Evolutionary conservation across 768 basidiomycete species (phyloP), one percentile per base, ranked within the genome.

Genomic region (Boletus sp.): DNA sequence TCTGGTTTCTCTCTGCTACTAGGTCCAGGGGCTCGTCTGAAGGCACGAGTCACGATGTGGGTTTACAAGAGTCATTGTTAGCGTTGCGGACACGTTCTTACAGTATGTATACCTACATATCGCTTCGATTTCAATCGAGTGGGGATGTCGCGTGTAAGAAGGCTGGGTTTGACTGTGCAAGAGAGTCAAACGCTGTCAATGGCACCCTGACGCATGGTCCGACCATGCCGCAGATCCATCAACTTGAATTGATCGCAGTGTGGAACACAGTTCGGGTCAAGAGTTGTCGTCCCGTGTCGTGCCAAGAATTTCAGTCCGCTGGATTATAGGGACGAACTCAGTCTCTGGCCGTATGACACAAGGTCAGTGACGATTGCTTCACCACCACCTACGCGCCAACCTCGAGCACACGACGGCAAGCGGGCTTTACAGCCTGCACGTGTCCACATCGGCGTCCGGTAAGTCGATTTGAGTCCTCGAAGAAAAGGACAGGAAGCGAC

Each of bases 211-310:
- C 33, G 49, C 53, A 44, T 41, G 20, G 36, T 24, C 39, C 36
- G 10, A 29, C n/a, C 32, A 47, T 41, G 44, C 40, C 40, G 1
- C 40, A 20, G 40, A 41, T 41, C 7, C 40, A 20, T 8, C 4
- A n/a, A n/a, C n/a, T 18, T 20, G 17, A 41, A 12, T 32, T 37
- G 20, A 52, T 42, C 9, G 11, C 52, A 32, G n/a, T 46, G 44
- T 47, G 58, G 39, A 57, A 47, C 44, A 57, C 40, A 30, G 36
- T 55, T 56, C 9, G 45, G 44, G 24, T 54, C 47, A 2, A 14
- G 2, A 36, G 7, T 30, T 44, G 29, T 9, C 20, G 20, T 18
- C 8, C 30, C 11, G 29, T 18, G 9, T 55, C n/a, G 40, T 30
- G 39, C 29, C 51, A 37, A 54, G 29, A 17, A 15, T 11, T 18